Conservation (phyloP, 148 eudicot genomes). For the Bassia scoparia region DNA sequence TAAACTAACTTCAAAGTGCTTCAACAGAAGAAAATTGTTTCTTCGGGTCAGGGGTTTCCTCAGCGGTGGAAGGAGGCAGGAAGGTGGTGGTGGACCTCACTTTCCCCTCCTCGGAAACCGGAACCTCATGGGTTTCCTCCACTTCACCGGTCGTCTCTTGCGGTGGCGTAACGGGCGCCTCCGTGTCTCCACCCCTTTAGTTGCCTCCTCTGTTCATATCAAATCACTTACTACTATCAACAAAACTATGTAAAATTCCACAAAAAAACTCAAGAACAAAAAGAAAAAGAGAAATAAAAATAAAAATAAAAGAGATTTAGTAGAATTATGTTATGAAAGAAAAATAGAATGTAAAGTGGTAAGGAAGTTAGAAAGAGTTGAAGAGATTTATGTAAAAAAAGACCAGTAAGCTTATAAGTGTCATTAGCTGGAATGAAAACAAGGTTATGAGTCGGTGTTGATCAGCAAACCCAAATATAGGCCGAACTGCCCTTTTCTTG, state of each 20-base stretch:
- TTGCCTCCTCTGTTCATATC: constrained; percentile 22
- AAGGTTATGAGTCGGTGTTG: background rate
- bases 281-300: background rate
- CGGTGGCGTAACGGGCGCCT: constrained; percentile 14
- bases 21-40: constrained; percentile 38
- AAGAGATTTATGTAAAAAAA: constrained; percentile 12
- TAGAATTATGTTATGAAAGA: background rate
- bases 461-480: background rate
- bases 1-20: constrained; percentile 33
- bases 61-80: constrained; percentile 27
- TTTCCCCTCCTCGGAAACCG: constrained; percentile 37
- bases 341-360: background rate
- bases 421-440: background rate
- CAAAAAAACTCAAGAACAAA: background rate
- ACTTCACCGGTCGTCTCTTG: background rate
- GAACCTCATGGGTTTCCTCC: background rate
- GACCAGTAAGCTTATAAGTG: background rate
- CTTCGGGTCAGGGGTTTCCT: constrained; percentile 33
- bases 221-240: background rate
- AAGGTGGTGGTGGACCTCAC: constrained; percentile 20
- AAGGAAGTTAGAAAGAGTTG: background rate
- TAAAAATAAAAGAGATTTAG: background rate
- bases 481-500: background rate
- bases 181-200: constrained; percentile 17
- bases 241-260: background rate